A percentile compares a stretch with the other conserved stretches of the same genome.
Evolutionary conservation across 2,329 filamentous ascomycete genomes (phyloP).

Genomic region (Bipolaris bicolor): DNA sequence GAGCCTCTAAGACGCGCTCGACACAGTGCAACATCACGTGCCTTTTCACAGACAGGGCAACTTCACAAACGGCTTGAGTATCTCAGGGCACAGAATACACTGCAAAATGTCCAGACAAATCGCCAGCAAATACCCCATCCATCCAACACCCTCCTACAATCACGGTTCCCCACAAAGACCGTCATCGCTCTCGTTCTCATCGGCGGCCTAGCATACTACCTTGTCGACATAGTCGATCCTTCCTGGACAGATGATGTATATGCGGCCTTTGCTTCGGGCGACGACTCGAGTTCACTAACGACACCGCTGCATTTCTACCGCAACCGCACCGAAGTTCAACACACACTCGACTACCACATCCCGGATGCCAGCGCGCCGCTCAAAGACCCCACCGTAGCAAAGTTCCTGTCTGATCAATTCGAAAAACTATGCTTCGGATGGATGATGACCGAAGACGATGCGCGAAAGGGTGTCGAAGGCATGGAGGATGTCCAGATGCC

Average conservation of each 20-base stretch:
- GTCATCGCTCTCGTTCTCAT: slow-evolving; percentile 32
- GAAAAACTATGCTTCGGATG: slow-evolving; percentile 35
- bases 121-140: background rate
- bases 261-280: slow-evolving; percentile 17
- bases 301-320: slow-evolving; percentile 37
- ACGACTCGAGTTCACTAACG: slow-evolving; percentile 16
- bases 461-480: slow-evolving; percentile 16
- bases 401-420: slow-evolving; percentile 34
- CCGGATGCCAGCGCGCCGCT: slow-evolving; percentile 27
- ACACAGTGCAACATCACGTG: slow-evolving; percentile 26
- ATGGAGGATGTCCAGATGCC: slow-evolving; percentile 29
- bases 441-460: slow-evolving; percentile 38
- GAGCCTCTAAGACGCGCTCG: slow-evolving; percentile 17
- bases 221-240: slow-evolving; percentile 26
- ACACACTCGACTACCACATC: slow-evolving; percentile 34
- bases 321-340: slow-evolving; percentile 36
- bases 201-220: slow-evolving; percentile 32
- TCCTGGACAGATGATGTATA: slow-evolving; percentile 32
- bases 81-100: background rate
- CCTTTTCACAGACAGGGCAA: slow-evolving; percentile 4
- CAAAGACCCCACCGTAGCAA: slow-evolving; percentile 28
- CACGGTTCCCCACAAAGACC: slow-evolving; percentile 44
- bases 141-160: slow-evolving; percentile 23
- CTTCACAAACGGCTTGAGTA: background rate
- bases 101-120: background rate